Percentiles rank a stretch among this genome's conserved stretches.
Conservation (phyloP, 352 stramenopile genomes). For the Plasmopara viticola region DNA sequence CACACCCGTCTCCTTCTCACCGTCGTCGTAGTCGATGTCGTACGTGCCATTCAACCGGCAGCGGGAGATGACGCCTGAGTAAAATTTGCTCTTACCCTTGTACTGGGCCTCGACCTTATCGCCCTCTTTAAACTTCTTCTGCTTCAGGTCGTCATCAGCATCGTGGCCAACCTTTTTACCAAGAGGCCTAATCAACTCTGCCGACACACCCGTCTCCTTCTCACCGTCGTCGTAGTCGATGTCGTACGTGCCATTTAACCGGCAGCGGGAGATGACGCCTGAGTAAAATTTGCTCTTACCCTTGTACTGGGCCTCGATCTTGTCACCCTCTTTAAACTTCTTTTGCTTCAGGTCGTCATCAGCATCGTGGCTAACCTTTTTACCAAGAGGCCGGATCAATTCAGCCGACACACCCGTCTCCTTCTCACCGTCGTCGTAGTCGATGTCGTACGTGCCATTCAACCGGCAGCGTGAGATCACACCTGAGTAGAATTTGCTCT, state of each 20-base stretch:
- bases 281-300: slow-evolving; percentile 47
- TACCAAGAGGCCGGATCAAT: slow-evolving; percentile 4
- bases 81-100: no score
- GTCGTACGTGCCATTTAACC: slow-evolving; percentile 66
- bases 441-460: slow-evolving; percentile 74
- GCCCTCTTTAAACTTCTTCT: slow-evolving; percentile 5
- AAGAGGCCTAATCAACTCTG: slow-evolving; percentile 3
- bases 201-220: background rate
- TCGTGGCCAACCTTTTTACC: no score
- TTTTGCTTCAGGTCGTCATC: slow-evolving; percentile 49
- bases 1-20: background rate
- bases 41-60: no score
- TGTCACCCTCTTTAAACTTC: slow-evolving; percentile 45
- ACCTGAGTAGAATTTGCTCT: slow-evolving; percentile 47
- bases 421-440: slow-evolving; percentile 36
- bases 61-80: no score
- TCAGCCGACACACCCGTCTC: background rate
- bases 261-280: slow-evolving; percentile 40
- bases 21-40: no score
- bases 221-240: slow-evolving; percentile 51
- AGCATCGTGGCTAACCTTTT: no score
- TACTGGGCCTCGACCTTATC: no score
- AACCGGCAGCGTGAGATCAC: slow-evolving; percentile 35
- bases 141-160: no score
- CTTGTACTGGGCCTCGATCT: slow-evolving; percentile 53